A percentile compares a stretch with the other conserved stretches of the same genome.
These are phyloP conservation scores for Zelonia costaricensis DNA, from an alignment of 208 protist species.

Conservation along the genomic window DNA sequence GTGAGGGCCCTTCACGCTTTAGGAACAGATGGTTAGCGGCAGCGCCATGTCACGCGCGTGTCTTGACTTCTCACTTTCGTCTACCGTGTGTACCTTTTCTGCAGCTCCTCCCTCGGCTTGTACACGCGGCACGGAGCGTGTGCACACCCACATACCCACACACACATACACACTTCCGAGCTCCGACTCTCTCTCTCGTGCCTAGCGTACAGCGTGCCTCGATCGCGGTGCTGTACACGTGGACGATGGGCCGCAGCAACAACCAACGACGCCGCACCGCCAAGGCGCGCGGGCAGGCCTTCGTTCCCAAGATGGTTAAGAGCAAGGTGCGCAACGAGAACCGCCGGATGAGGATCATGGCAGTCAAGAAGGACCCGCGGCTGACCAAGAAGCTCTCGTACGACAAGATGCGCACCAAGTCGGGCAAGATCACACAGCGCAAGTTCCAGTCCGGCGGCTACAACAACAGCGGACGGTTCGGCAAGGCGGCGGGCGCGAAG, in stretches of 20 bases:
- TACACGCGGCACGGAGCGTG: too few species aligned
- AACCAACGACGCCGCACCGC: slow-evolving; percentile 74
- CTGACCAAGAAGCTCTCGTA: slow-evolving; percentile 72
- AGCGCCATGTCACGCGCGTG: too few species aligned
- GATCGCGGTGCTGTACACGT: too few species aligned
- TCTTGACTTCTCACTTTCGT: too few species aligned
- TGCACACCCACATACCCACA: too few species aligned
- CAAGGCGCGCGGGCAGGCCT: slow-evolving; percentile 57
- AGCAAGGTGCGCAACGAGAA: slow-evolving; percentile 78
- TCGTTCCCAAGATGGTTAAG: slow-evolving; percentile 82
- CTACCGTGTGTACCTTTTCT: too few species aligned
- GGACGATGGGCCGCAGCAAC: slow-evolving; percentile 82
- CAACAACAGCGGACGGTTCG: slow-evolving; percentile 79
- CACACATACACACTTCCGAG: too few species aligned
- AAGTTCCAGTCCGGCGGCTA: slow-evolving; percentile 82
- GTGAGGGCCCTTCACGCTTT: too few species aligned
- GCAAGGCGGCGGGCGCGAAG: slow-evolving; percentile 69
- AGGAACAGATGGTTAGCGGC: too few species aligned
- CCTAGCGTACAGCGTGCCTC: too few species aligned
- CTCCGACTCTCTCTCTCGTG: too few species aligned
- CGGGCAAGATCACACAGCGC: slow-evolving; percentile 50
- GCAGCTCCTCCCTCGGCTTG: too few species aligned
- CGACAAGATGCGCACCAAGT: slow-evolving; percentile 66
- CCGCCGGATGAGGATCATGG: slow-evolving; percentile 58
- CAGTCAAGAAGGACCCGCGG: slow-evolving; percentile 33